A percentile compares a stretch with the other conserved stretches of the same genome.
These are phyloP conservation scores for Colletotrichum truncatum DNA, from an alignment of 2,329 filamentous ascomycete species.

Conservation along the genomic window DNA sequence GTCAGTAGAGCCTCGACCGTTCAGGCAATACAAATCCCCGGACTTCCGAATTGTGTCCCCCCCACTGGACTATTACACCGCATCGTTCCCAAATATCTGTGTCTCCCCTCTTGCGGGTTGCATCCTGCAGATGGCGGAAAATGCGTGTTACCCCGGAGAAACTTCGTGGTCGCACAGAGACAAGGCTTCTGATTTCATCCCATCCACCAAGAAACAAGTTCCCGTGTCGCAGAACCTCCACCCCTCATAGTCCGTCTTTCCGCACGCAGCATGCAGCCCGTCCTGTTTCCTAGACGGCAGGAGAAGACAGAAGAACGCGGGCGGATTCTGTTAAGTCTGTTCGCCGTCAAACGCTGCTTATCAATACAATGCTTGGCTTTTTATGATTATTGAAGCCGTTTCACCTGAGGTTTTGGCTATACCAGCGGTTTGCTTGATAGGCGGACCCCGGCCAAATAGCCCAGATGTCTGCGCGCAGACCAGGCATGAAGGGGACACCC, in stretches of 20 bases:
- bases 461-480: neutral
- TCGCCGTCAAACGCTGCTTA: too few relatives aligned
- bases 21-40: neutral
- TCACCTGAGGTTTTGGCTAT: neutral
- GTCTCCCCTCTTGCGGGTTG: conserved; percentile 11
- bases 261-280: neutral
- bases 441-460: conserved; percentile 1
- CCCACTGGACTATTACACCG: conserved; percentile 13
- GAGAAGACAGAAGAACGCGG: too few relatives aligned
- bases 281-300: too few relatives aligned
- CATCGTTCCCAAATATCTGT: conserved; percentile 14
- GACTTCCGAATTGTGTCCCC: neutral
- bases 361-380: too few relatives aligned
- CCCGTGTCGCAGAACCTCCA: conserved; percentile 8
- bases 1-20: neutral
- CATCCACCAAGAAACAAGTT: conserved; percentile 17
- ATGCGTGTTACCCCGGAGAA: neutral
- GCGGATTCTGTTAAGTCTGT: too few relatives aligned
- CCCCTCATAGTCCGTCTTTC: neutral
- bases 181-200: conserved; percentile 17
- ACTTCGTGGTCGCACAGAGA: neutral
- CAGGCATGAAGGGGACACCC: neutral
- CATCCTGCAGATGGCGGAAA: neutral
- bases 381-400: too few relatives aligned
- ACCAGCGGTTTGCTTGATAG: neutral